Base-by-base conservation (phyloP, 805 yeast genomes). In the Wickerhamiella domercqiae region DNA sequence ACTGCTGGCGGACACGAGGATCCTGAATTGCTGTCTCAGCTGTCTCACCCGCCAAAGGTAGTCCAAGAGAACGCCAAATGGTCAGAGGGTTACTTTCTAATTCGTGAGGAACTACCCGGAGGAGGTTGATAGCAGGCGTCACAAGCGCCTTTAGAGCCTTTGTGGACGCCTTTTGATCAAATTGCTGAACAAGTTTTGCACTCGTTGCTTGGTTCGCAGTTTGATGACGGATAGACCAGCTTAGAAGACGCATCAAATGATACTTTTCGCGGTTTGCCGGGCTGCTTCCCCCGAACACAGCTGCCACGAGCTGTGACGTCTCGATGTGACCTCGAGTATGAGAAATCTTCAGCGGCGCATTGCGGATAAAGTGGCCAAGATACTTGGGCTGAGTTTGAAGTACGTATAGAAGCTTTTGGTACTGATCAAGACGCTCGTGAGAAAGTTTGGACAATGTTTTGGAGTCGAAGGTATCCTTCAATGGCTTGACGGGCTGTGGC, bases 381-480 rank as follows among this genome's bases (percentile, higher is more conserved):
- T 87, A 87, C 1, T 56, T 54, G 0, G 94, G 80, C 49, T 81
- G 82, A 0, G 93, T 79, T 54, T 90, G 97, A 32, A 90, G 56
- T 19, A 87, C 59, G 51, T 78, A 90, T 47, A 90, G 75, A 36
- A 87, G 52, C 17, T 80, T 78, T 48, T 78, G 94, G 55, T 78
- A 80, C 1, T 72, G 56, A 42, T 76, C 84, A 36, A 75, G 62
- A 41, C 81, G 64, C 22, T 58, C 51, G 21, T 66, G 50, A 4
- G 64, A 51, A 3, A 60, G 36, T 46, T 61, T 61, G 41, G 55
- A 59, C 21, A 63, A 51, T 0, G 62, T 55, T 38, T 53, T 57
- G 34, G 60, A 45, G 37, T 61, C 62, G 39, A 60, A 56, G 24
- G 35, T 25, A 25, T 21, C 11, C n/a, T 32, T 15, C 4, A 26